These are phyloP conservation scores for Vanrija sp. DNA, from an alignment of 1,284 basidiomycete genomes.

Conservation along the genomic window DNA sequence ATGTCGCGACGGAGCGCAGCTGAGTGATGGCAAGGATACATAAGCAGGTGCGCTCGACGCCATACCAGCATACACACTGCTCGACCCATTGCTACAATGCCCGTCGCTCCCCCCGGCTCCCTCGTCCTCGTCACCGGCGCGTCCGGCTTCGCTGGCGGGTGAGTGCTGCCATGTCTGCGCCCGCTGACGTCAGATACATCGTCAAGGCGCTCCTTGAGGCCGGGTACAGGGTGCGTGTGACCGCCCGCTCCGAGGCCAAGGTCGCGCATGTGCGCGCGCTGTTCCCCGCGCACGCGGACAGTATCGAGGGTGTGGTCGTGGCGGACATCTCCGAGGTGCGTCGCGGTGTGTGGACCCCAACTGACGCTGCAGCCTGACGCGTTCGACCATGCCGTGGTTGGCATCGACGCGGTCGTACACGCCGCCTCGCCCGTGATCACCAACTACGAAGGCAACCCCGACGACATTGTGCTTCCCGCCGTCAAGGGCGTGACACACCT, in stretches of 20 bases:
- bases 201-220: not conserved
- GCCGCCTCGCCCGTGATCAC: not conserved
- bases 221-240: not conserved
- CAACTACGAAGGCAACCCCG: not conserved
- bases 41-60: no score
- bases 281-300: not conserved
- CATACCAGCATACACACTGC: not conserved
- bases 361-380: not conserved
- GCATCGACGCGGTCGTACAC: not conserved
- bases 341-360: not conserved
- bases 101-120: not conserved
- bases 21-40: no score
- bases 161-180: not conserved
- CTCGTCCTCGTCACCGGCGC: not conserved
- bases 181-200: slow-evolving; percentile 18
- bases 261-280: not conserved
- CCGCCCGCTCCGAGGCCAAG: not conserved
- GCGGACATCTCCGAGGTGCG: not conserved
- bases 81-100: not conserved
- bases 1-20: no score
- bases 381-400: not conserved
- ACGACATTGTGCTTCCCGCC: not conserved
- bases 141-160: not conserved
- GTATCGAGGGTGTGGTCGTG: not conserved
- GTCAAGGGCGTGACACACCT: not conserved